Base-by-base conservation (phyloP, 2,329 filamentous ascomycete species). In the Penicillium palitans region DNA sequence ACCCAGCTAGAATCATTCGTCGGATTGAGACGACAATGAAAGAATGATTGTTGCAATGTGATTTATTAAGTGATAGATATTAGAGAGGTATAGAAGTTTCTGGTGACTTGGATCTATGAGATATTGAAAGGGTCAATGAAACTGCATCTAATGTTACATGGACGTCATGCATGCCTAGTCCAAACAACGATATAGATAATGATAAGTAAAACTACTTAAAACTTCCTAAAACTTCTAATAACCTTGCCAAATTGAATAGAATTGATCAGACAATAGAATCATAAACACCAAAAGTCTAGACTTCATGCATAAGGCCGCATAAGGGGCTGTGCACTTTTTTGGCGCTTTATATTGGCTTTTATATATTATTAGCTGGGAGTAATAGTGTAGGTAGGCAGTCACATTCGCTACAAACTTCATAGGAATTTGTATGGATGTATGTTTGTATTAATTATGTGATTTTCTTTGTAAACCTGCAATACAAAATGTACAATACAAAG, bases 1-100 rank as follows among this genome's bases (percentile, higher is more conserved):
- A 79, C 52, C 76, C 76, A 31, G 76, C 74, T 9, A 70, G 62
- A 44, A 67, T 78, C 19, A 68, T 77, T 52, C 68, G 74, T 35
- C 73, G 70, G 53, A 76, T 79, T 61, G 70, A 78, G 50, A 76
- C 74, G 0, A 62, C 69, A 7, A 73, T 75, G 71, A 62, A 58
- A 6, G 60, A 67, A 19, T 63, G 49, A 58, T 25, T 35, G 44
- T 6, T 15, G 9, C 5, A 25, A 3, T 13, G 6, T 17, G 13
- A 10, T 19, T 54, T 8, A 47, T 19, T 40, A 35, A 57, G 31
- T 59, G 27, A 35, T 53, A 21, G 31, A 35, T 46, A 27, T 37
- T 21, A 27, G 25, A 47, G 17, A 25, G 21, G 15, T 31, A 53
- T 21, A 25, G 12, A 9, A 19, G 21, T 46, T 35, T 0, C 29